These are phyloP conservation scores for Talaromyces albobiverticillius DNA, from an alignment of 2,329 filamentous ascomycete genomes.

Conservation along the genomic window DNA sequence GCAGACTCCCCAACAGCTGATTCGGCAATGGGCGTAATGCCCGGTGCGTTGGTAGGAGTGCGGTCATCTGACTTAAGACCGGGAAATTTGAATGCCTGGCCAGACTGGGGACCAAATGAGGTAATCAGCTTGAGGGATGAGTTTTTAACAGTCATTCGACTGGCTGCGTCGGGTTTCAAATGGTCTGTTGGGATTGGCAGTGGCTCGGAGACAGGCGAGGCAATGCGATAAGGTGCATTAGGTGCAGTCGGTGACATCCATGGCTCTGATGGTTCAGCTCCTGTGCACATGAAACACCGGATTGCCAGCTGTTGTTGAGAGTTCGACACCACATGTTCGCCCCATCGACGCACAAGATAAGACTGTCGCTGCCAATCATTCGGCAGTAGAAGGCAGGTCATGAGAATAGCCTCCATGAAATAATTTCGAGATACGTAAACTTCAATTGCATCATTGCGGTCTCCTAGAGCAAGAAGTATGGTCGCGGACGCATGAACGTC, in stretches of 20 bases:
- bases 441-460: constrained; percentile 91
- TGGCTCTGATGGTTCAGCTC: constrained; percentile 76
- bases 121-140: constrained; percentile 90
- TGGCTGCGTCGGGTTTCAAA: constrained; percentile 40
- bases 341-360: constrained; percentile 89
- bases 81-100: constrained; percentile 61
- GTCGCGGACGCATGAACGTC: constrained; percentile 91
- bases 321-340: constrained; percentile 82
- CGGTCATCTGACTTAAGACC: constrained; percentile 53
- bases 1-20: constrained; percentile 62
- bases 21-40: constrained; percentile 84
- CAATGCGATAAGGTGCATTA: constrained; percentile 45
- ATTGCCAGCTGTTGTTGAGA: constrained; percentile 88
- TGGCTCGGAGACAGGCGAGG: constrained; percentile 56
- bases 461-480: constrained; percentile 87
- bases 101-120: constrained; percentile 61
- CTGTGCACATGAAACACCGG: constrained; percentile 87
- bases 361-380: constrained; percentile 88
- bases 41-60: constrained; percentile 73
- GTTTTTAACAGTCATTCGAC: constrained; percentile 66
- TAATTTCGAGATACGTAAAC: constrained; percentile 89
- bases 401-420: constrained; percentile 87
- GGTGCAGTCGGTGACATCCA: constrained; percentile 84
- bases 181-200: constrained; percentile 18
- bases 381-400: constrained; percentile 80